A percentile compares a stretch with the other conserved stretches of the same genome.
phyloP scores from a whole-genome alignment of 768 basidiomycete species.

The Cubamyces lactineus region DNA sequence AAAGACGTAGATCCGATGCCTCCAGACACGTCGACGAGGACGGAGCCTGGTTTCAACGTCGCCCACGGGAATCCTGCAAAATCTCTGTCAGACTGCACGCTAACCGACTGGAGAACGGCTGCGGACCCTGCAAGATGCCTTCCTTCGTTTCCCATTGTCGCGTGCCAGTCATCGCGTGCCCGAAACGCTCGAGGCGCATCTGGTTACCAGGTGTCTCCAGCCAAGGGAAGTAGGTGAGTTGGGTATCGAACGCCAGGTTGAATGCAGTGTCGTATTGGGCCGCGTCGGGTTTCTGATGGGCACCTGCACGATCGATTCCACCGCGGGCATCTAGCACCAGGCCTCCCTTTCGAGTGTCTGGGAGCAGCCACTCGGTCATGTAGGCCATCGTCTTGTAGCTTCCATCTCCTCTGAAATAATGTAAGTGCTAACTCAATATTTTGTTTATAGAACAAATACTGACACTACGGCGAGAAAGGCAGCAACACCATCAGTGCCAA shows the following conservation, averaged over 20 bases:
- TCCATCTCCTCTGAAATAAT: slow-evolving; percentile 58
- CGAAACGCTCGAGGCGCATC: slow-evolving; percentile 58
- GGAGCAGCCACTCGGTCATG: slow-evolving; percentile 56
- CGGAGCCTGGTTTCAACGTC: slow-evolving; percentile 1
- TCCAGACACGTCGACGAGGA: slow-evolving; percentile 20
- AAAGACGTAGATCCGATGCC: slow-evolving; percentile 20
- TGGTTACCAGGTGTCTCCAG: slow-evolving; percentile 55
- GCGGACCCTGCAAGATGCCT: slow-evolving; percentile 24
- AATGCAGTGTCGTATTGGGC: slow-evolving; percentile 50
- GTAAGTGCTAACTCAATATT: background rate
- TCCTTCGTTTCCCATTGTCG: slow-evolving; percentile 73
- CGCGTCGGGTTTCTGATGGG: background rate
- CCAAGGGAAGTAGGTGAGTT: slow-evolving; percentile 42
- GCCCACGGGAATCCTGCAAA: slow-evolving; percentile 38
- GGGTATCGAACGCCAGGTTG: slow-evolving; percentile 49
- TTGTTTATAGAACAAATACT: slow-evolving; percentile 25
- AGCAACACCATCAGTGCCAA: slow-evolving; percentile 63
- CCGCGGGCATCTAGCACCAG: background rate
- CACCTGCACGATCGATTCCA: background rate
- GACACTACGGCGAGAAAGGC: slow-evolving; percentile 74
- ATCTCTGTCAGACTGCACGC: slow-evolving; percentile 53
- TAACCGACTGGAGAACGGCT: background rate
- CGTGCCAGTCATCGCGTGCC: slow-evolving; percentile 75
- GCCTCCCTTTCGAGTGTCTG: slow-evolving; percentile 6
- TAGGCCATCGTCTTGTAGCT: slow-evolving; percentile 75